Percentiles rank a stretch among this genome's conserved stretches.
These are phyloP conservation scores for Fusarium sp. DNA, from an alignment of 2,329 filamentous ascomycete genomes.

Conservation along the genomic window DNA sequence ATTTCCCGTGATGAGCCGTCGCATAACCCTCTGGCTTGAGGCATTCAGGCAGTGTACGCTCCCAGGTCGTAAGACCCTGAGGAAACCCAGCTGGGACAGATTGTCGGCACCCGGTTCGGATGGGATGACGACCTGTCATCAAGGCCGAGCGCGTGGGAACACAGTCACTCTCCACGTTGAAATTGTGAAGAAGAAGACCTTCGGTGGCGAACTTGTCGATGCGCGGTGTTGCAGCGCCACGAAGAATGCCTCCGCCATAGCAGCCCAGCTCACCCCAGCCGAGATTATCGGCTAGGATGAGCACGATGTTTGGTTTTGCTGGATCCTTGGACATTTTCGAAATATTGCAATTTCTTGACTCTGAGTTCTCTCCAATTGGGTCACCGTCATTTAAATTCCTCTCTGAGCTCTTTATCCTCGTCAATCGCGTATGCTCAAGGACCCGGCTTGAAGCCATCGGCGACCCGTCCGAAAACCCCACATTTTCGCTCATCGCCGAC, in stretches of 20 bases:
- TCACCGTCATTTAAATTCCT: background rate
- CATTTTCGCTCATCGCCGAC: too few relatives aligned
- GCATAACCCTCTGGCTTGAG: conserved; percentile 45
- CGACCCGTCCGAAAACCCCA: background rate
- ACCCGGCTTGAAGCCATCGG: background rate
- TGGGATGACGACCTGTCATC: conserved; percentile 51
- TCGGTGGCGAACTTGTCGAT: conserved; percentile 48
- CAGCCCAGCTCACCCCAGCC: conserved; percentile 52
- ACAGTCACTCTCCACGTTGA: conserved; percentile 53
- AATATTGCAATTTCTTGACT: background rate
- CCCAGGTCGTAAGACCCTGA: conserved; percentile 48
- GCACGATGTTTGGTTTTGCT: conserved; percentile 44
- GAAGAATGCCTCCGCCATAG: conserved; percentile 48
- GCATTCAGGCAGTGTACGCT: conserved; percentile 46
- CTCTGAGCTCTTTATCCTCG: background rate
- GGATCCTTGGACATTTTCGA: conserved; percentile 25
- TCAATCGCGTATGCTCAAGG: background rate
- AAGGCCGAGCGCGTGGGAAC: conserved; percentile 49
- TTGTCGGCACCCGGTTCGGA: conserved; percentile 49
- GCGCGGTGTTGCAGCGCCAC: conserved; percentile 48
- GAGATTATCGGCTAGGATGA: conserved; percentile 51
- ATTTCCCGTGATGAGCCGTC: conserved; percentile 50
- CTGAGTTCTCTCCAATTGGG: background rate
- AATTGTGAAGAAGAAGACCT: conserved; percentile 49
- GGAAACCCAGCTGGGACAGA: conserved; percentile 49